Conservation (phyloP, 2,329 filamentous ascomycete genomes). For the Botrytis aclada region DNA sequence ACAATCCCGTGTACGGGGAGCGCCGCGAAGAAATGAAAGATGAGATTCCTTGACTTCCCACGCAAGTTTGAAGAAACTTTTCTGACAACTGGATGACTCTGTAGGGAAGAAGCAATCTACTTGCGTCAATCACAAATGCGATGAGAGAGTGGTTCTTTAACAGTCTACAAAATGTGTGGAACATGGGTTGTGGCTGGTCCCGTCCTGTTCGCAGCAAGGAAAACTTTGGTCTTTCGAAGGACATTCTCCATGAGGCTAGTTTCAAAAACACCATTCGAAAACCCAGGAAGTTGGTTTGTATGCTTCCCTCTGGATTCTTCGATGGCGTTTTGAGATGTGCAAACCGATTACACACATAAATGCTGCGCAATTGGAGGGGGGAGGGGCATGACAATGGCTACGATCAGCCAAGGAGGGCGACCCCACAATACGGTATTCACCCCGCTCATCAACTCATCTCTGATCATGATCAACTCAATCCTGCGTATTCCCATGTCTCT, state of each 20-base stretch:
- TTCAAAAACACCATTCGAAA: not conserved
- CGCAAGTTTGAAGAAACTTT: not conserved
- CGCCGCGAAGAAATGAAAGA: not conserved
- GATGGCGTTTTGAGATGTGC: not conserved
- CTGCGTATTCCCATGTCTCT: constrained; percentile 39
- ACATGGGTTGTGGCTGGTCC: not conserved
- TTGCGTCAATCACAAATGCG: not conserved
- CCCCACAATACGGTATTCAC: constrained; percentile 30
- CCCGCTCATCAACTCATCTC: constrained; percentile 28
- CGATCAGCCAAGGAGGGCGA: constrained; percentile 31
- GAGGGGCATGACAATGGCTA: constrained; percentile 24
- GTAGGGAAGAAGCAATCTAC: not conserved
- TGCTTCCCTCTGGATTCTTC: not conserved
- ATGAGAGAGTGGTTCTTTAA: not conserved
- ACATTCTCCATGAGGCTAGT: not conserved
- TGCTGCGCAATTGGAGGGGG: not conserved
- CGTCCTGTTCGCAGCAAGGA: not conserved
- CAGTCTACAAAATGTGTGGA: not conserved
- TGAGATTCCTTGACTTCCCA: not conserved
- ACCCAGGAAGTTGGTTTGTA: not conserved
- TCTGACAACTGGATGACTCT: not conserved
- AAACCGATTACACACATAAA: not conserved
- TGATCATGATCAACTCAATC: constrained; percentile 29
- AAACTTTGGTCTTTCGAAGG: not conserved
- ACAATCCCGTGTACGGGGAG: not conserved